Base-by-base conservation (phyloP, 371 early-diverging fungal species). In the Apophysomyces variabilis region DNA sequence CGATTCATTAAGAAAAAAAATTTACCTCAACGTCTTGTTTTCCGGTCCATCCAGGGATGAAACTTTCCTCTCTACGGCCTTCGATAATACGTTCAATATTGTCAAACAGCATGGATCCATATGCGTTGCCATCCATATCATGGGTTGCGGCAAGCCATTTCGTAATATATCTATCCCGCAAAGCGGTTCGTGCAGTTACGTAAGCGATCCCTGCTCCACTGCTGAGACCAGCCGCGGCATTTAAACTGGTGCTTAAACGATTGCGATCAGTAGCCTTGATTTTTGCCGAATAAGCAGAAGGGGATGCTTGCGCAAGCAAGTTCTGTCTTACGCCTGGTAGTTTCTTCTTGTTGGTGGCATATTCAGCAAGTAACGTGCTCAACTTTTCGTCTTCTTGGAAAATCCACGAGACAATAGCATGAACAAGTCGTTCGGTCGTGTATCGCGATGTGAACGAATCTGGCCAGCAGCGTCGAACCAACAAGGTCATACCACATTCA, bases 391-490 rank as follows among this genome's bases (percentile, higher is more conserved):
- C 88, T 58, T 86, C 88, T 45, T 78, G 70, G 44, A 85, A 74
- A 7, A 77, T 66, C 88, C 88, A 88, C 6, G 70, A 68, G n/a
- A 88, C 67, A 26, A 86, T 68, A n/a, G 80, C 73, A 8, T 78
- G 66, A 7, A 85, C 61, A 14, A 88, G 54, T 26, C 86, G 74
- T 44, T 85, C 82, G 0, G 65, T 62, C 1, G 85, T 80, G 56
- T 85, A 83, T 5, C 62, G 66, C 0, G 88, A 83, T 76, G 84
- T 85, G 61, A 85, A 84, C 8, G 85, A 80, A 43, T 85, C 85
- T 1, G 88, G 88, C 84, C 86, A 86, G 50, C 87, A 83, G 9
- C 85, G 79, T 8, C 87, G 76, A 0, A 76, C 70, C 7, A 88
- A 58, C 1, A 88, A 39, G 38, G 85, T 61, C 60, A 85, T 70